Base-by-base conservation (phyloP, 108 stramenopile genomes). In the Nitzschia palea region DNA sequence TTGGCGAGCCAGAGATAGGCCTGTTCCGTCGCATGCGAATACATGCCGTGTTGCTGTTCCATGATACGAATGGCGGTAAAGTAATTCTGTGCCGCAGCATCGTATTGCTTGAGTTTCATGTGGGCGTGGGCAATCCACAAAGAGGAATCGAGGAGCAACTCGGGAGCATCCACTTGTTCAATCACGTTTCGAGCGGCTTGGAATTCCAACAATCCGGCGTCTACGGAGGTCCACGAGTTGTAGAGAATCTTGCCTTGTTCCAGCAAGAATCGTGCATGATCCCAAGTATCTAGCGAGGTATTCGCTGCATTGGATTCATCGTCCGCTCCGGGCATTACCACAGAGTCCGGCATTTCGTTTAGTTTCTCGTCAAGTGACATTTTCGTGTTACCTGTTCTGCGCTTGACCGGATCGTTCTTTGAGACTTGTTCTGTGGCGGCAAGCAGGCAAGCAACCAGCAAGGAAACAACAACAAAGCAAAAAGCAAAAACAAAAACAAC, bases 231-330 rank as follows among this genome's bases (percentile, higher is more conserved):
- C 55, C 55, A 56, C 29, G 55, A 56, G 32, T 56, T 18, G 32
- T 56, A 56, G 31, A 56, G 10, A 17, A 31, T 32, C 31, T 56
- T 56, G 55, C 55, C 55, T 56, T 56, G 29, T 34, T 56, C 31
- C 31, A 56, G 29, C 29, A 56, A 34, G 32, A 56, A 56, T 20
- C 14, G 17, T 12, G 55, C 55, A 33, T 56, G 20, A 14, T 52
- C 23, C 3, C 33, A 15, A 18, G 23, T n/a, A 33, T 28, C 17
- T 32, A 34, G 33, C 23, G 51, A 52, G 10, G 37, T 40, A 40
- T 40, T 40, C 37, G 14, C 37, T n/a, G n/a, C n/a, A 40, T 40
- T 40, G 14, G 37, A 40, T 14, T 40, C 37, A 14, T 40, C 37
- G n/a, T n/a, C n/a, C n/a, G n/a, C n/a, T n/a, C n/a, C n/a, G n/a